Percentiles rank a stretch among this genome's conserved stretches.
Evolutionary conservation across 2,329 filamentous ascomycete genomes (phyloP).

Genomic region (Cordyceps cateniannulata): DNA sequence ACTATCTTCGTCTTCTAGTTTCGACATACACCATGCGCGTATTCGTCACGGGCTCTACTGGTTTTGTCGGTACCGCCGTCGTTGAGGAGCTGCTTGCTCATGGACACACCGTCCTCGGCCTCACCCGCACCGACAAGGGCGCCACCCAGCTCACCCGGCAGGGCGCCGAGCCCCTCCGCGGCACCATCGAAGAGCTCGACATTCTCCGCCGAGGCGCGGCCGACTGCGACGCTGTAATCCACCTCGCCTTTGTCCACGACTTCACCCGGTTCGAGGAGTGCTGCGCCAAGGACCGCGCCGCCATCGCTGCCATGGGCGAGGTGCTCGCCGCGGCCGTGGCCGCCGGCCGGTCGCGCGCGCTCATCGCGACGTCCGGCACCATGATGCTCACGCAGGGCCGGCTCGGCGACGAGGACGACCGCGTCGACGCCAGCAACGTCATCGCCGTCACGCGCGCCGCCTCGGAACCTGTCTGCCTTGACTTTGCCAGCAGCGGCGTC

Average conservation of each 20-base stretch:
- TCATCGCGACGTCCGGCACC: constrained; percentile 32
- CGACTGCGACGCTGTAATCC: constrained; percentile 30
- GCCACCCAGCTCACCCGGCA: constrained; percentile 23
- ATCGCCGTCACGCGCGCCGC: constrained; percentile 16
- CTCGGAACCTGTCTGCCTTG: constrained; percentile 21
- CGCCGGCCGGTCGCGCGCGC: constrained; percentile 21
- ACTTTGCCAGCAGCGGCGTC: constrained; percentile 24
- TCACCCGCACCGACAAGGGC: constrained; percentile 29
- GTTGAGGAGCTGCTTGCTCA: constrained; percentile 29
- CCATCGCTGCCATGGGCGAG: constrained; percentile 29
- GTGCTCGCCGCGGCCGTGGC: constrained; percentile 22
- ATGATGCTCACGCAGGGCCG: constrained; percentile 20
- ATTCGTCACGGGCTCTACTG: constrained; percentile 38
- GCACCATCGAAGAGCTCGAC: constrained; percentile 29
- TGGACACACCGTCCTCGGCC: constrained; percentile 34
- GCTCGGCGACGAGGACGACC: constrained; percentile 25
- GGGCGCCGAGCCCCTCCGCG: constrained; percentile 28
- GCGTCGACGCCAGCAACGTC: constrained; percentile 12
- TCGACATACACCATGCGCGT: constrained; percentile 21
- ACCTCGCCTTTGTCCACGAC: constrained; percentile 36
- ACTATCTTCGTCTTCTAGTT: not conserved
- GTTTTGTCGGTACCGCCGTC: constrained; percentile 35
- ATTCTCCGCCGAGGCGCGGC: constrained; percentile 26
- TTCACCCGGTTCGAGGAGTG: constrained; percentile 21
- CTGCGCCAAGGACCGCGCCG: constrained; percentile 24